A percentile compares a stretch with the other conserved stretches of the same genome.
Evolutionary conservation across 257 asterid genomes (phyloP).

Genomic region (Ballota nigra): DNA sequence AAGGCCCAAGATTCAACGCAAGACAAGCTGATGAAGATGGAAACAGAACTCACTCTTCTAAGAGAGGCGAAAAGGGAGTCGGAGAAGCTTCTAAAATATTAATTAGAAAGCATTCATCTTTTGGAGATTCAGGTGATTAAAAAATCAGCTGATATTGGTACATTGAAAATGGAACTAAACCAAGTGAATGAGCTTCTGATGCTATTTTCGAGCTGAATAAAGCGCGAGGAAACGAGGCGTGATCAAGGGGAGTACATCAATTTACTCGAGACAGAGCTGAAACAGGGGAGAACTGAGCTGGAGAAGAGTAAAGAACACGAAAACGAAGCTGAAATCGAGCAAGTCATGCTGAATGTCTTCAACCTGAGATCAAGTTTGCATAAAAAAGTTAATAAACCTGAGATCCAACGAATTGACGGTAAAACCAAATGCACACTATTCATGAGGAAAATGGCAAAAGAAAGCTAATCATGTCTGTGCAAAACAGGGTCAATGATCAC

Average conservation of each 20-base stretch:
- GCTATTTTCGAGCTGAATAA: background rate
- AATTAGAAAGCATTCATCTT: conserved; percentile 20
- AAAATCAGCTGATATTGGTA: conserved; percentile 29
- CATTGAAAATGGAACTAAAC: conserved; percentile 34
- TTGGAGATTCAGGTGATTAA: conserved; percentile 35
- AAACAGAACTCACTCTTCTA: conserved; percentile 29
- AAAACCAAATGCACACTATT: no score
- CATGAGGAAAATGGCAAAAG: no score
- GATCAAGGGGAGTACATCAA: conserved; percentile 36
- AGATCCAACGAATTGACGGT: no score
- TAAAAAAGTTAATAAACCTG: no score
- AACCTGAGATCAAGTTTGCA: no score
- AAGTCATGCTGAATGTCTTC: conserved; percentile 47
- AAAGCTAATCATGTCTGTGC: no score
- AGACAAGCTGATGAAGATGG: conserved; percentile 24
- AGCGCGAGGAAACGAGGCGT: conserved; percentile 30
- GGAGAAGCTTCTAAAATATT: conserved; percentile 31
- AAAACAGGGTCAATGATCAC: no score
- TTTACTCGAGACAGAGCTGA: conserved; percentile 38
- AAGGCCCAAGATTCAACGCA: conserved; percentile 10
- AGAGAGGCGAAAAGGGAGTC: conserved; percentile 34
- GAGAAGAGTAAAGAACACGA: conserved; percentile 35
- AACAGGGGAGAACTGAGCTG: conserved; percentile 28
- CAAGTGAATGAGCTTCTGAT: conserved; percentile 15
- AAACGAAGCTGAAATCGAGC: conserved; percentile 43